Evolutionary conservation across 2,329 filamentous ascomycete species (phyloP).

Genomic region (Biscogniauxia sp.): DNA sequence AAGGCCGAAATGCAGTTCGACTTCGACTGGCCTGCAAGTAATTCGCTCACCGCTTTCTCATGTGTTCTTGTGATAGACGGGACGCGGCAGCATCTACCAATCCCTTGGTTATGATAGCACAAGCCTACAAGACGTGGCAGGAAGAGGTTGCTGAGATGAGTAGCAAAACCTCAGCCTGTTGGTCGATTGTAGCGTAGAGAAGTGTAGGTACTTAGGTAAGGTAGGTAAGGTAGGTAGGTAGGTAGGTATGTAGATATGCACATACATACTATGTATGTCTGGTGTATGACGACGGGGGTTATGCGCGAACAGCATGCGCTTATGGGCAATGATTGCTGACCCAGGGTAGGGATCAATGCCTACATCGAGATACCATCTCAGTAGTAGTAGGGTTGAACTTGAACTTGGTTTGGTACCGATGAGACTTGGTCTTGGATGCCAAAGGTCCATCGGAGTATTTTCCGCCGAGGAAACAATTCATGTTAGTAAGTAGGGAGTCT

Average conservation of each 20-base stretch:
- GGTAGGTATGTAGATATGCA: too few relatives aligned
- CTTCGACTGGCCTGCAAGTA: constrained; percentile 17
- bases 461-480: background rate
- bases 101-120: constrained; percentile 16
- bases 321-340: background rate
- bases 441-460: background rate
- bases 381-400: background rate
- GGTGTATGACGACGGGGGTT: too few relatives aligned
- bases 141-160: constrained; percentile 12
- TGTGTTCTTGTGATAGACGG: constrained; percentile 21
- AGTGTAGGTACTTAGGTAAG: too few relatives aligned
- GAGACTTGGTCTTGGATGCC: background rate
- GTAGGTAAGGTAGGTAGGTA: too few relatives aligned
- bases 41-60: constrained; percentile 30
- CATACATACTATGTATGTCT: too few relatives aligned
- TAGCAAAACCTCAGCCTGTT: background rate
- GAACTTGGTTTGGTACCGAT: background rate
- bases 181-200: too few relatives aligned
- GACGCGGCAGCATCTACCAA: constrained; percentile 25
- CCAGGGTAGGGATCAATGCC: background rate
- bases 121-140: constrained; percentile 25
- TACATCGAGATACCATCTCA: background rate
- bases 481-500: background rate
- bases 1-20: constrained; percentile 15
- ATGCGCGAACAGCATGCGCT: too few relatives aligned